Percentiles rank a stretch among this genome's conserved stretches.
Conservation (phyloP, 139 green algal genomes). For the Volvox africanus region DNA sequence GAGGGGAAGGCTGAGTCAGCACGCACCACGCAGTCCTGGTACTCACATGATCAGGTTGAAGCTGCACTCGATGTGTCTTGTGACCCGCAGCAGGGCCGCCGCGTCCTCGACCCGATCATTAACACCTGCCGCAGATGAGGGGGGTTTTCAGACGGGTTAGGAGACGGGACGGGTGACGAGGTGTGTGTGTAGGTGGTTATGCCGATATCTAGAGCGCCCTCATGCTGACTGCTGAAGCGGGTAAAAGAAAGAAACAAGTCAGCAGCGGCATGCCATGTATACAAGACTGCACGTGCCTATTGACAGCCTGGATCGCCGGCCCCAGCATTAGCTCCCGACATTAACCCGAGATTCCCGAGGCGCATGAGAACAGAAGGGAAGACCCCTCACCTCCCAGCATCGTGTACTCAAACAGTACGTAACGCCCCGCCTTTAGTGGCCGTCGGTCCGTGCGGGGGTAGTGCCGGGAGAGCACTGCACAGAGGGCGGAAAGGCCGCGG, state of each 20-base stretch:
- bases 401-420: constrained; percentile 90
- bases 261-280: not conserved
- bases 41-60: constrained; percentile 69
- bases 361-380: too few relatives aligned
- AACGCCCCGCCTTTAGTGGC: constrained; percentile 28
- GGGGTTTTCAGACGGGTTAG: not conserved
- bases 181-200: too few relatives aligned
- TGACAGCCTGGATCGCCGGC: too few relatives aligned
- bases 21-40: too few relatives aligned
- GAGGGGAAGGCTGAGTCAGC: too few relatives aligned
- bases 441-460: constrained; percentile 40
- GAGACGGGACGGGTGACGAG: not conserved
- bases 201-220: too few relatives aligned
- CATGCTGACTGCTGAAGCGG: not conserved
- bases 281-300: too few relatives aligned
- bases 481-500: constrained; percentile 57
- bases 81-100: constrained; percentile 12
- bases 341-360: too few relatives aligned
- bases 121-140: constrained; percentile 57
- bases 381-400: constrained; percentile 70
- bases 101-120: constrained; percentile 89
- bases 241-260: not conserved
- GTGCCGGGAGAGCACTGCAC: constrained; percentile 56
- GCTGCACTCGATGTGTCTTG: not conserved
- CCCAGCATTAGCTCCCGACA: too few relatives aligned